phyloP scores from a whole-genome alignment of 805 yeast genomes.

The Saccharomycopsis malanga region DNA sequence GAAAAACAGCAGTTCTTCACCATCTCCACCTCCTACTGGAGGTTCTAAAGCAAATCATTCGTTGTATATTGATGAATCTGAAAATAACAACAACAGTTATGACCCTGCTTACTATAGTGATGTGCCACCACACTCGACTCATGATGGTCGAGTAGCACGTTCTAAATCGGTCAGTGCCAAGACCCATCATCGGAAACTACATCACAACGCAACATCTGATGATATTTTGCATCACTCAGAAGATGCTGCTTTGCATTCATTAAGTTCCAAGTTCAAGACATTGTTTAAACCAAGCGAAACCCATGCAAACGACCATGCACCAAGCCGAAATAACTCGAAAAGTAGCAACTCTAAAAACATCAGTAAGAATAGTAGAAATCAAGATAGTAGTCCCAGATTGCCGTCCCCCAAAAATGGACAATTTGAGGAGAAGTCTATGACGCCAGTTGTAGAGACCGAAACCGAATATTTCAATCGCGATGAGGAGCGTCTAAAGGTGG shows the following conservation, averaged over 20 bases:
- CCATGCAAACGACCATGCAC: not conserved
- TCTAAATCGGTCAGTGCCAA: not conserved
- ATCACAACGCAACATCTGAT: not conserved
- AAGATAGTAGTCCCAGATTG: not conserved
- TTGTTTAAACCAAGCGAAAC: constrained; percentile 5
- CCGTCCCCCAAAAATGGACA: not conserved
- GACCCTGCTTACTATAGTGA: constrained; percentile 1
- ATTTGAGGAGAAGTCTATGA: not conserved
- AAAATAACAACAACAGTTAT: not conserved
- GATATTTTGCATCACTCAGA: not conserved
- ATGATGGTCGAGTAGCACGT: not conserved
- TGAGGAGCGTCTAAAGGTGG: not conserved
- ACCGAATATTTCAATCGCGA: not conserved
- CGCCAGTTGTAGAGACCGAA: not conserved
- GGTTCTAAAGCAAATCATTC: not conserved
- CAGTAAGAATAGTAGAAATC: not conserved
- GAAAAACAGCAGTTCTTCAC: not conserved
- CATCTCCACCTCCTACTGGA: not conserved
- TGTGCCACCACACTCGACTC: not conserved
- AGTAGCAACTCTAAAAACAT: not conserved
- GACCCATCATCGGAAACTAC: not conserved
- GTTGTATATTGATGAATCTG: no score
- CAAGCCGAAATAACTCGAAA: not conserved
- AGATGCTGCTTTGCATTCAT: constrained; percentile 4
- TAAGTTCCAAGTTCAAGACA: constrained; percentile 14